These are phyloP conservation scores for Elongisporangium undulatum DNA, from an alignment of 352 stramenopile species.

Conservation along the genomic window DNA sequence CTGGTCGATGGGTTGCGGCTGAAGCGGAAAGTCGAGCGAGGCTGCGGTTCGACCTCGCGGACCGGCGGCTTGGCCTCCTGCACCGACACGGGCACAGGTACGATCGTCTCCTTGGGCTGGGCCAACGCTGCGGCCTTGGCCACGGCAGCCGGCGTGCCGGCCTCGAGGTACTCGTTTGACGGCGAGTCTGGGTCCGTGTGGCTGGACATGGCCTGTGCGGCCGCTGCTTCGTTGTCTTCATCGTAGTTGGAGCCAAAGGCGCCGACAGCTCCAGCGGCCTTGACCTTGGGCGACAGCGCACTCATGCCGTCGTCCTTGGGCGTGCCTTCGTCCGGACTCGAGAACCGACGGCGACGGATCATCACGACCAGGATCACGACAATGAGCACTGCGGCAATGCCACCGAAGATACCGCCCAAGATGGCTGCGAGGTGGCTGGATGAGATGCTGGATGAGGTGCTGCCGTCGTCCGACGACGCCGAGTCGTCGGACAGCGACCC, in stretches of 20 bases:
- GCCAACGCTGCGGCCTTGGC: constrained; percentile 14
- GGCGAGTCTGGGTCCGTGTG: constrained; percentile 27
- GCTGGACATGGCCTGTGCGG: constrained; percentile 11
- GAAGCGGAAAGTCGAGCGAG: constrained; percentile 5
- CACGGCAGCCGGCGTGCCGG: constrained; percentile 35
- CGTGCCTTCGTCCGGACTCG: constrained; percentile 24
- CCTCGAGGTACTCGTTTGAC: constrained; percentile 50
- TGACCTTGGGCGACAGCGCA: constrained; percentile 51
- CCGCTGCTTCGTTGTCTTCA: constrained; percentile 17
- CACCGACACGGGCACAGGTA: background rate
- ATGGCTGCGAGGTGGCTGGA: constrained; percentile 21
- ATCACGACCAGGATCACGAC: constrained; percentile 67
- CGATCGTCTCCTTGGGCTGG: constrained; percentile 6
- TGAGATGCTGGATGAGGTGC: constrained; percentile 4
- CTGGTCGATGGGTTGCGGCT: constrained; percentile 16
- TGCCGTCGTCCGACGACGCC: constrained; percentile 31
- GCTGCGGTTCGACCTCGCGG: background rate
- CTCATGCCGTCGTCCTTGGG: constrained; percentile 46
- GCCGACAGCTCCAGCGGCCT: constrained; percentile 18
- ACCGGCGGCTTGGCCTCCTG: constrained; percentile 3
- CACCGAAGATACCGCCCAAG: constrained; percentile 33
- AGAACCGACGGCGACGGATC: constrained; percentile 48
- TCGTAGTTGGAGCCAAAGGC: constrained; percentile 26
- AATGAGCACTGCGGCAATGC: constrained; percentile 44
- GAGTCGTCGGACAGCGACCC: constrained; percentile 19